Evolutionary conservation across 805 yeast genomes (phyloP), one percentile per base, ranked within the genome.

Genomic region (Zygosaccharomyces bisporus): DNA sequence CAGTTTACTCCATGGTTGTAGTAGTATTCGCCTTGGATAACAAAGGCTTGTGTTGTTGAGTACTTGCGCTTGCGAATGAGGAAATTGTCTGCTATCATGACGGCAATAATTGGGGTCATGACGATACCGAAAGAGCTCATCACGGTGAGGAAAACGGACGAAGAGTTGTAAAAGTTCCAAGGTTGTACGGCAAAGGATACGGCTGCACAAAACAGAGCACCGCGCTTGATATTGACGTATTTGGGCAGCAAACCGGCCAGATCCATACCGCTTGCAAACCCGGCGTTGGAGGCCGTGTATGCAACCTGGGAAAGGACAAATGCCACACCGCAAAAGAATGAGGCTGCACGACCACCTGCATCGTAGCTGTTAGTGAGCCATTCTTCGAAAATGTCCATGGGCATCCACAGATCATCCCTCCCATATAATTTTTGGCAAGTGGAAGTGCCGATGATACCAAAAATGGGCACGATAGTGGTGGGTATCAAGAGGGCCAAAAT

Each of bases 261-360:
- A 57, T 69, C 73, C 72, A 70, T 69, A 37, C 75, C 74, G 41
- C 75, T 76, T 2, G 69, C 68, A 45, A 64, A 60, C 29, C 72
- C 71, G 40, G 67, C 63, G 33, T 67, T 66, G 14, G 69, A 59
- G 18, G 69, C 63, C 43, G 69, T 70, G 50, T 70, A 67, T 9
- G 70, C 60, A 41, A 71, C 51, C 47, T 71, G 75, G 4, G 72
- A 65, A 20, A 63, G 38, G 9, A 61, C 57, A 43, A 70, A 64
- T 3, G 71, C 62, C 1, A 67, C 47, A 4, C 74, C 74, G 43
- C 67, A 61, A 51, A 71, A 70, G 54, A 70, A 70, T 4, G 65
- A 51, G 23, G 64, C 75, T 3, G 70, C 71, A 47, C 74, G 57
- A 16, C 62, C 63, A 39, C 58, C 63, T 5, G 71, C 51, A n/a